A percentile compares a stretch with the other conserved stretches of the same genome.
Evolutionary conservation across 1,284 basidiomycete genomes (phyloP).

Genomic region (Hymenochaete sp.): DNA sequence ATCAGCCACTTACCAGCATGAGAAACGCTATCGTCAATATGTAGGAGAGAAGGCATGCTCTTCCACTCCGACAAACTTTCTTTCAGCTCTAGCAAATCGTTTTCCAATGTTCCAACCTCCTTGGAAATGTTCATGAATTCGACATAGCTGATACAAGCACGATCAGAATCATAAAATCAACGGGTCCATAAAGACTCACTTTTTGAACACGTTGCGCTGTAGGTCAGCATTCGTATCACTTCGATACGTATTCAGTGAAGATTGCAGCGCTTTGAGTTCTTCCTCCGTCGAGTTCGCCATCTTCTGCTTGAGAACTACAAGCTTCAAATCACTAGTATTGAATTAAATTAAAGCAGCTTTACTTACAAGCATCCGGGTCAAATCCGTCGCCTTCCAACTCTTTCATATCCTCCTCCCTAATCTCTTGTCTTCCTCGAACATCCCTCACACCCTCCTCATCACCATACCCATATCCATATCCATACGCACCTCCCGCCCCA

Average conservation of each 20-base stretch:
- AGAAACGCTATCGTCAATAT: slow-evolving; percentile 72
- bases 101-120: slow-evolving; percentile 93
- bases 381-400: slow-evolving; percentile 69
- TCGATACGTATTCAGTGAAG: slow-evolving; percentile 54
- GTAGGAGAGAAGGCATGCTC: slow-evolving; percentile 84
- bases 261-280: slow-evolving; percentile 65
- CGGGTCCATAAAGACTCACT: slow-evolving; percentile 41
- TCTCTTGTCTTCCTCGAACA: too few species aligned
- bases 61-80: slow-evolving; percentile 93
- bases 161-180: slow-evolving; percentile 7
- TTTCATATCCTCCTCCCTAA: slow-evolving; percentile 44
- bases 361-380: slow-evolving; percentile 75
- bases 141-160: slow-evolving; percentile 57
- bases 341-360: background rate
- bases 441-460: slow-evolving; percentile 39
- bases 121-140: slow-evolving; percentile 97
- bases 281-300: slow-evolving; percentile 75
- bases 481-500: slow-evolving; percentile 19
- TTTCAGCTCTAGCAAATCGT: slow-evolving; percentile 96
- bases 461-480: slow-evolving; percentile 26
- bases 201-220: slow-evolving; percentile 83
- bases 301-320: slow-evolving; percentile 60
- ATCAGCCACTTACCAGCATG: slow-evolving; percentile 35
- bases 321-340: background rate
- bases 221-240: slow-evolving; percentile 63